These are phyloP conservation scores for Blepharisma stoltei DNA, from an alignment of 73 alveolate genomes.

Conservation along the genomic window DNA sequence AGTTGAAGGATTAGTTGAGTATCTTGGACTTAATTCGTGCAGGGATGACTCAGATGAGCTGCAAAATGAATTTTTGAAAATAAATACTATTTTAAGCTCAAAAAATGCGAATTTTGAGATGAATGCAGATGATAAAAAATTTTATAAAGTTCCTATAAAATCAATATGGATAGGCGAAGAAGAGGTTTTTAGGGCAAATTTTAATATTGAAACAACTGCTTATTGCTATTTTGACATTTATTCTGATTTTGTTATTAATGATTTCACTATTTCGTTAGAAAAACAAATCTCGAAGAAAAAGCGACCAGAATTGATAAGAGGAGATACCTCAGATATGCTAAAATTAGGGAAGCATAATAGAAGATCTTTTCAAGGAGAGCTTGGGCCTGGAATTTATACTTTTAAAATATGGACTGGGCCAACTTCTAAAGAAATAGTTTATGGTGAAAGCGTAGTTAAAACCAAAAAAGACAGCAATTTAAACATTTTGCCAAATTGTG, in stretches of 20 bases:
- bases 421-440: not conserved
- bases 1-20: not conserved
- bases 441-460: not conserved
- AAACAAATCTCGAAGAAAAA: not conserved
- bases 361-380: not conserved
- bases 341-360: slow-evolving; percentile 3
- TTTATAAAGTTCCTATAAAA: not conserved
- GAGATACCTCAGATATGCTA: not conserved
- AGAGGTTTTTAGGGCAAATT: not conserved
- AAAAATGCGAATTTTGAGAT: no score
- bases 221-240: not conserved
- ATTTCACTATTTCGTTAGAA: not conserved
- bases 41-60: not conserved
- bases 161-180: not conserved
- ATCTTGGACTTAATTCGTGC: not conserved
- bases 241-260: not conserved
- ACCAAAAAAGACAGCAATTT: not conserved
- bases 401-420: slow-evolving; percentile 11
- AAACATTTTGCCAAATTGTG: not conserved
- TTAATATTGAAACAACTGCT: not conserved
- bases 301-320: no score
- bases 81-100: not conserved
- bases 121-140: not conserved
- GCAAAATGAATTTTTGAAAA: not conserved
- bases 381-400: slow-evolving; percentile 9